Evolutionary conservation across 495 filamentous ascomycete species (phyloP), one percentile per base, ranked within the genome.

Genomic region (Penicillium malachiteum): DNA sequence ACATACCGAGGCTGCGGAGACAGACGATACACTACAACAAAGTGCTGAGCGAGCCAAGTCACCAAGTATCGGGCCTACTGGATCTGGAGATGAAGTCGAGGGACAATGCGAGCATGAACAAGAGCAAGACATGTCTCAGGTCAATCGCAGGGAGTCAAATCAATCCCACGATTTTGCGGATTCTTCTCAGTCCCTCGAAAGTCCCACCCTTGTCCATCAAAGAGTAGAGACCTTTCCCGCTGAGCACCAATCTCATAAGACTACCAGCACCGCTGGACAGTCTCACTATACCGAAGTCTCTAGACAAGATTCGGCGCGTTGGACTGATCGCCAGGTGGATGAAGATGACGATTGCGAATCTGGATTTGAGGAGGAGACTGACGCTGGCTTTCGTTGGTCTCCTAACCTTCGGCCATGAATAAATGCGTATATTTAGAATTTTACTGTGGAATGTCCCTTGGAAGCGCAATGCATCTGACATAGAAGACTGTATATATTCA

Each of bases 1-100:
- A 41, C 83, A 90, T 59, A 81, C 79, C 0, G 81, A 82, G 37
- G 70, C 76, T 3, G 83, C 86, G 3, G 75, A 71, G 18, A 82
- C 77, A 2, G 73, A 81, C 3, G 90, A 92, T 62, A 81, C 83
- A 18, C 32, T 75, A 18, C 79, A 83, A 59, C 66, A 68, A 18
- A 72, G 68, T 26, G 56, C 59, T 5, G 84, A 86, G 44, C 71
- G 77, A 42, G 84, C 81, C 11, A 77, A 78, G 59, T 65, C 71
- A 65, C 63, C 69, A 52, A 42, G 64, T 69, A 48, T 70, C 30
- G 57, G 58, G 39, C 63, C 66, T 5, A 70, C 63, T 13, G 60
- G 62, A 41, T 68, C 69, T n/a, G 80, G 83, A 8, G 81, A 82
- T 47, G 76, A 84, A 49, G 65, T 76, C 39, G 63, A 72, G 52